phyloP scores from a whole-genome alignment of 352 stramenopile genomes.

The Globisporangium paroecandrum region DNA sequence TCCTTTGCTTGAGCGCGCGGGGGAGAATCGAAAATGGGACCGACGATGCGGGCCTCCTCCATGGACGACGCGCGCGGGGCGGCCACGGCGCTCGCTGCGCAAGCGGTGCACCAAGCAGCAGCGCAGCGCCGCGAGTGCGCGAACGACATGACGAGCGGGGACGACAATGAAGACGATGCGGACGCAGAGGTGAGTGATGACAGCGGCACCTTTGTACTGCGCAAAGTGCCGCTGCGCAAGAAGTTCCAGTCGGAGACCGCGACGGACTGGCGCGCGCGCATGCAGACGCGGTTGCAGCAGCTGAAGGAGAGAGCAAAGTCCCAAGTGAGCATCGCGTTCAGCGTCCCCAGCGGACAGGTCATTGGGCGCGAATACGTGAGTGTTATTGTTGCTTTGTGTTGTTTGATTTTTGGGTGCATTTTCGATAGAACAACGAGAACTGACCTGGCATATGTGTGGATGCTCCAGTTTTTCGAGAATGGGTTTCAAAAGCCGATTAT shows the following conservation, averaged over 20 bases:
- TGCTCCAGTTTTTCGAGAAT: conserved; percentile 22
- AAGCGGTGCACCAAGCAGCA: neutral
- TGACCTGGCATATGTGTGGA: neutral
- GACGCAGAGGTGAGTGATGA: neutral
- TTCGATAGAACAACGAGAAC: neutral
- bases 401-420: neutral
- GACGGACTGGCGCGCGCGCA: conserved; percentile 19
- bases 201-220: neutral
- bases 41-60: neutral
- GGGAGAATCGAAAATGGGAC: conserved; percentile 6
- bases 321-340: conserved; percentile 1
- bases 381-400: neutral
- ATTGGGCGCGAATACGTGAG: conserved; percentile 10
- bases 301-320: neutral
- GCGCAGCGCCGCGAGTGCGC: conserved; percentile 1
- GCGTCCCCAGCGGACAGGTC: neutral
- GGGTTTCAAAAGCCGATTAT: conserved; percentile 27
- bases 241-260: conserved; percentile 14
- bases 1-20: neutral
- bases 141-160: conserved; percentile 7
- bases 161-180: conserved; percentile 12
- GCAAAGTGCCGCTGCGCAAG: conserved; percentile 7
- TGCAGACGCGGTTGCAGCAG: conserved; percentile 23
- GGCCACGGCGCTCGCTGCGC: neutral
- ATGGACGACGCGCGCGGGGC: neutral